Conservation (phyloP, 768 basidiomycete species). For the Termitomyces sp. region DNA sequence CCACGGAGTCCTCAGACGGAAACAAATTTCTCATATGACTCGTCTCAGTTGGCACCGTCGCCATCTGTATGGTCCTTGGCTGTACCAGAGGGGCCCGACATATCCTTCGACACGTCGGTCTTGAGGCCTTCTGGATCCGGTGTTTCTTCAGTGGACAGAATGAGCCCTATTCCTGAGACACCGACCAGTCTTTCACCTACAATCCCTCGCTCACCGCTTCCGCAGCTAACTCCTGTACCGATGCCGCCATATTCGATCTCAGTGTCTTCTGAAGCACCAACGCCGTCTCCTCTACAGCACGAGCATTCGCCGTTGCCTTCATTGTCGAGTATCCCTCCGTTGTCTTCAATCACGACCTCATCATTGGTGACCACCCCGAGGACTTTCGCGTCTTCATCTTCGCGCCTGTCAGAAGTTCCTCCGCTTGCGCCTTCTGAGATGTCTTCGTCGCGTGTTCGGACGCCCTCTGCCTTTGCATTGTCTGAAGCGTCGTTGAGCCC, state of each 20-base stretch:
- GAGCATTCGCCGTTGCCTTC: background rate
- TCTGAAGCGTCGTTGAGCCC: conserved; percentile 27
- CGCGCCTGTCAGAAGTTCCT: background rate
- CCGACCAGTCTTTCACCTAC: conserved; percentile 23
- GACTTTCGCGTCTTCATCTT: conserved; percentile 1
- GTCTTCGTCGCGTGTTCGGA: conserved; percentile 7
- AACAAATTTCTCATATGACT: conserved; percentile 69
- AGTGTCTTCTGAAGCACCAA: conserved; percentile 22
- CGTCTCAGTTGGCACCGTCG: conserved; percentile 67
- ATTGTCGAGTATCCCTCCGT: conserved; percentile 1
- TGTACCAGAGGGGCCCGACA: conserved; percentile 56
- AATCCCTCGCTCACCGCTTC: conserved; percentile 26
- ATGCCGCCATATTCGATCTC: conserved; percentile 26
- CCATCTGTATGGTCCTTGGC: conserved; percentile 50
- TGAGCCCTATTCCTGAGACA: conserved; percentile 41
- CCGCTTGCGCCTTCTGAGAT: conserved; percentile 2
- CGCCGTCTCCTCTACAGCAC: conserved; percentile 26
- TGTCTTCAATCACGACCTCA: conserved; percentile 3
- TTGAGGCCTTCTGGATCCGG: conserved; percentile 55
- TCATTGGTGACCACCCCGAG: conserved; percentile 8
- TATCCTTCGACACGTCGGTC: conserved; percentile 70
- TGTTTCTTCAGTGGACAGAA: conserved; percentile 34
- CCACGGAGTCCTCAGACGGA: conserved; percentile 37
- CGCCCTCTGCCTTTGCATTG: conserved; percentile 13
- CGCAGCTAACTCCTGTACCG: conserved; percentile 33